Evolutionary conservation across 441 rosid species (phyloP).

Genomic region (Populus tomentosa): DNA sequence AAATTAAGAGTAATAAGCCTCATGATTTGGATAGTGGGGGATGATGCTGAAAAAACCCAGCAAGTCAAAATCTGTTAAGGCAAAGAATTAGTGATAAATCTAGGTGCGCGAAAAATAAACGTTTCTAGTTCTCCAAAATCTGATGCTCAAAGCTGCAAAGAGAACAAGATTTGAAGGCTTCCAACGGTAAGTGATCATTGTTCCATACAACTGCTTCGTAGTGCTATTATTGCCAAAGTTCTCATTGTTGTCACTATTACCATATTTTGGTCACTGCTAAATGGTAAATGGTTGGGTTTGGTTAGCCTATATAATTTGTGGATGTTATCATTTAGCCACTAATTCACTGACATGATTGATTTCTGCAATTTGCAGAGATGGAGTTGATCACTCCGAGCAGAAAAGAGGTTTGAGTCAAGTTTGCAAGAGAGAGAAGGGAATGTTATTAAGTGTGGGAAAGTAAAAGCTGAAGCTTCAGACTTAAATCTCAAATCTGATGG

Average conservation of each 20-base stretch:
- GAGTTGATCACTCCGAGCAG: conserved; percentile 40
- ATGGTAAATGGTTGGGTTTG: too few relatives aligned
- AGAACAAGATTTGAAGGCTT: conserved; percentile 48
- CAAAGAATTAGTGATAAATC: conserved; percentile 86
- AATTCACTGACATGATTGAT: neutral
- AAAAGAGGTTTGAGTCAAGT: conserved; percentile 33
- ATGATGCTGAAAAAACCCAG: conserved; percentile 51
- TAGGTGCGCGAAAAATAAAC: conserved; percentile 80
- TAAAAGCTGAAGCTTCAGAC: conserved; percentile 46
- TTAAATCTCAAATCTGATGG: conserved; percentile 31
- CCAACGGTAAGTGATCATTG: conserved; percentile 48
- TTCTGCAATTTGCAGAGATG: conserved; percentile 42
- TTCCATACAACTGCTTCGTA: neutral
- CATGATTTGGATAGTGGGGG: conserved; percentile 55
- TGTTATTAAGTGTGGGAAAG: conserved; percentile 54
- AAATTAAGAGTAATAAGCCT: conserved; percentile 65
- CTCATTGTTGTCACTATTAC: too few relatives aligned
- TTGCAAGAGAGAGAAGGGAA: conserved; percentile 50
- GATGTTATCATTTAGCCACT: neutral
- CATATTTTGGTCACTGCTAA: too few relatives aligned
- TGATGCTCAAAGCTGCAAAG: conserved; percentile 63
- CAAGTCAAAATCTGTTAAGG: conserved; percentile 59
- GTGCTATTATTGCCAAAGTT: neutral
- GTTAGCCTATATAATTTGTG: neutral
- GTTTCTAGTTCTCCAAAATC: conserved; percentile 52